A percentile compares a stretch with the other conserved stretches of the same genome.
phyloP scores from a whole-genome alignment of 148 eudicot species.

The Chenopodium album region DNA sequence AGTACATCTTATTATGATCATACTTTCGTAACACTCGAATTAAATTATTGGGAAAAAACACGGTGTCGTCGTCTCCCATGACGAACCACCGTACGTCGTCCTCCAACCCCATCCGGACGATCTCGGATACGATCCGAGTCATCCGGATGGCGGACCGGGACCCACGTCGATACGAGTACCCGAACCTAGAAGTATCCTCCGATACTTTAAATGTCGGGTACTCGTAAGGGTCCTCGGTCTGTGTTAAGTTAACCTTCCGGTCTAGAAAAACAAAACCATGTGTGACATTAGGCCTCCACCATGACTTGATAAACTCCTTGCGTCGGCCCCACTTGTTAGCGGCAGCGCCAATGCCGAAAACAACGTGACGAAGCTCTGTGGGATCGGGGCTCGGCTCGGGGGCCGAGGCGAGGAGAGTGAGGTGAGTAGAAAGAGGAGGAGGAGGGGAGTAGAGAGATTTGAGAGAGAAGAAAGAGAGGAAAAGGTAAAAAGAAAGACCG shows the following conservation, averaged over 20 bases:
- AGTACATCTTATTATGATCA: constrained; percentile 56
- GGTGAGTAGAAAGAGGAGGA: background rate
- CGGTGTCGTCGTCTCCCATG: constrained; percentile 70
- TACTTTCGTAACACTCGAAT: constrained; percentile 54
- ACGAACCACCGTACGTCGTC: constrained; percentile 54
- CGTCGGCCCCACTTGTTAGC: constrained; percentile 45
- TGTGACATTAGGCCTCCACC: constrained; percentile 58
- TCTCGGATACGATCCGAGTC: constrained; percentile 61
- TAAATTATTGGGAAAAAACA: constrained; percentile 51
- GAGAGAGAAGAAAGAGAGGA: constrained; percentile 19
- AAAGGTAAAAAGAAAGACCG: constrained; percentile 16
- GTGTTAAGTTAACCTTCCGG: background rate
- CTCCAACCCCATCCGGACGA: constrained; percentile 35
- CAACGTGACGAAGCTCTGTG: constrained; percentile 41
- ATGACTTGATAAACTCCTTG: constrained; percentile 44
- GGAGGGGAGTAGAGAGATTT: background rate
- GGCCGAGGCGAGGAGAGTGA: background rate
- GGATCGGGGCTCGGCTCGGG: constrained; percentile 15
- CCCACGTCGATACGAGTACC: constrained; percentile 34
- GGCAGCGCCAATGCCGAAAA: constrained; percentile 55
- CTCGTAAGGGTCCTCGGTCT: background rate
- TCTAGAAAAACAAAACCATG: constrained; percentile 59
- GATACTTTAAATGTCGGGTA: constrained; percentile 45
- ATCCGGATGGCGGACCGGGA: constrained; percentile 44
- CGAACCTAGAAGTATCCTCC: constrained; percentile 30